Evolutionary conservation across 345 rosid genomes (phyloP), one percentile per base, ranked within the genome.

Genomic region (Firmiana major): DNA sequence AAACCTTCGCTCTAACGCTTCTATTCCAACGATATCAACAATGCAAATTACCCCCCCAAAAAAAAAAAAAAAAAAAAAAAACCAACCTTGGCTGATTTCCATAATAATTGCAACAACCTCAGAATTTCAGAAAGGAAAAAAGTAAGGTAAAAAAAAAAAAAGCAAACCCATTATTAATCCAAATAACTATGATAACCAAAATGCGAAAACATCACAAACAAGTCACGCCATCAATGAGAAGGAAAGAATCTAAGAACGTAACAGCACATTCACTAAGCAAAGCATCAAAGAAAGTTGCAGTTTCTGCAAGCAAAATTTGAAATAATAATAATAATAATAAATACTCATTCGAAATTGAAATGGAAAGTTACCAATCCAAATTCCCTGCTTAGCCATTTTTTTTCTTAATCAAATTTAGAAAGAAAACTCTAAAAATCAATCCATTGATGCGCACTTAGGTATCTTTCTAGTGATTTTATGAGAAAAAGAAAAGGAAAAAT

Each of bases 71-170:
- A 10, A 17, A 58, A 53, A 19, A 36, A 38, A 4, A 40, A 40
- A 31, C 10, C 19, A 58, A 88, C 88, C 88, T 75, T 68, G 77
- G 9, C 82, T 84, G 74, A 28, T 71, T 76, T 79, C 87, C 91
- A 86, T 86, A 49, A 46, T 36, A 64, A 75, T 60, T 59, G 19
- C 69, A 75, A 57, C 62, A 69, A 63, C 63, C 70, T 75, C 53
- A 31, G 71, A 72, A 31, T 13, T 54, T 45, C 36, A 43, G 11
- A 13, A 43, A 54, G 54, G 2, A 19, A 43, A 11, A 13, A 43
- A 54, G 54, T 6, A 19, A 71, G 7, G 59, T n/a, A n/a, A 70
- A 28, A 49, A 13, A 15, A 5, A 17, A 63, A 16, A 11, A 15
- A 19, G 8, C 7, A 49, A 28, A 12, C 24, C 19, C 16, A 17